Percentiles rank a stretch among this genome's conserved stretches.
phyloP scores from a whole-genome alignment of 169 alveolate genomes.

The Plasmodium relictum region DNA sequence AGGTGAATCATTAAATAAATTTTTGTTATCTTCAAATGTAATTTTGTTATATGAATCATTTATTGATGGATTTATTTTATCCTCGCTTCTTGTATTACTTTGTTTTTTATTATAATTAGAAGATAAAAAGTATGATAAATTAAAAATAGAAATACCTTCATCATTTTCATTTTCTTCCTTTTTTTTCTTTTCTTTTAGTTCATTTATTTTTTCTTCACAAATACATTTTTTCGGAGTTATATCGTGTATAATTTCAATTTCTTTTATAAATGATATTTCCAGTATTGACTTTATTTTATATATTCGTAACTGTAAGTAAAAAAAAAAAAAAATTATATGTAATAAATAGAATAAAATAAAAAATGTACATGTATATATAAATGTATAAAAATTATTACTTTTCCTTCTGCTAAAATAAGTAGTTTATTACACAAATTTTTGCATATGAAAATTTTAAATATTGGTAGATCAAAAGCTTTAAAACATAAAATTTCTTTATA shows the following conservation, averaged over 20 bases:
- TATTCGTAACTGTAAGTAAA: constrained; percentile 37
- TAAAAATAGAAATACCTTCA: constrained; percentile 66
- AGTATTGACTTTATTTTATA: constrained; percentile 17
- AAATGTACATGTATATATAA: not conserved
- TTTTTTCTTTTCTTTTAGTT: constrained; percentile 43
- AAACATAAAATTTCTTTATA: constrained; percentile 35
- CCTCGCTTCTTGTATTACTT: constrained; percentile 39
- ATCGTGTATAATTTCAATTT: constrained; percentile 56
- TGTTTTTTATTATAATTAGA: constrained; percentile 57
- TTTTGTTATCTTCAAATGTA: not conserved
- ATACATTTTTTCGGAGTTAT: constrained; percentile 52
- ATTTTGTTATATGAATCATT: not conserved
- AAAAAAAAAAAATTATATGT: not conserved
- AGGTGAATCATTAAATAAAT: not conserved
- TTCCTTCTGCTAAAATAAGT: constrained; percentile 22
- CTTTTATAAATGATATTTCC: constrained; percentile 26
- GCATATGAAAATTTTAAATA: constrained; percentile 29
- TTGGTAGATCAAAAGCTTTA: constrained; percentile 55
- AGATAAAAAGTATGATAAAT: constrained; percentile 58
- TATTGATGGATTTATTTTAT: not conserved
- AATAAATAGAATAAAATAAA: not conserved
- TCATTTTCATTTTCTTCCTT: constrained; percentile 58
- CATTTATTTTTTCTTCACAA: constrained; percentile 53
- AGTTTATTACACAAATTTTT: constrained; percentile 21
- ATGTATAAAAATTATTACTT: constrained; percentile 16